A percentile compares a stretch with the other conserved stretches of the same genome.
phyloP scores from a whole-genome alignment of 1,139 yeast species.

The Geotrichum aggregatum region DNA sequence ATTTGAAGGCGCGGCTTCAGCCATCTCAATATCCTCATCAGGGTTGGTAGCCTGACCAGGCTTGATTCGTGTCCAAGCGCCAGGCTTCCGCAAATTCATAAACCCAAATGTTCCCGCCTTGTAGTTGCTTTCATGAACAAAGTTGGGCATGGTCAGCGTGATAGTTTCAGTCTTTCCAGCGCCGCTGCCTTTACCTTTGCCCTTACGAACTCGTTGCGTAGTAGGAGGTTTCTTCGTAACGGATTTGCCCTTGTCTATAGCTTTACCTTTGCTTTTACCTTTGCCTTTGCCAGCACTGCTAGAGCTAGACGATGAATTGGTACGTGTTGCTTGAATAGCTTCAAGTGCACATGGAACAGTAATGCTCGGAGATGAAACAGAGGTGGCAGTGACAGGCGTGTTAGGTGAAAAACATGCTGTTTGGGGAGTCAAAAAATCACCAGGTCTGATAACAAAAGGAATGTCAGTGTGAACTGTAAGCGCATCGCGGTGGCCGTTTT shows the following conservation, averaged over 20 bases:
- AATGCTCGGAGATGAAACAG: neutral
- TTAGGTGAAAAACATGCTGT: no score
- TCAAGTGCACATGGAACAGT: neutral
- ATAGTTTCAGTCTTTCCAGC: conserved; percentile 5
- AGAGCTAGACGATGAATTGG: neutral
- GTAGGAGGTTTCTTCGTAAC: neutral
- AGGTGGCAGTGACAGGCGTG: neutral
- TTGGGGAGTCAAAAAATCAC: no score
- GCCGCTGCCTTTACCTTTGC: conserved; percentile 3
- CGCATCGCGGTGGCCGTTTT: no score
- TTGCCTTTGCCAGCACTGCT: neutral
- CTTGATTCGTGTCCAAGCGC: conserved; percentile 9
- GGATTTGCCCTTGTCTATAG: neutral
- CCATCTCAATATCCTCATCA: neutral
- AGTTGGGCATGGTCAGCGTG: neutral
- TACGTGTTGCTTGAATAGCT: neutral
- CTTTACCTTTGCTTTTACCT: neutral
- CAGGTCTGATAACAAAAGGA: no score
- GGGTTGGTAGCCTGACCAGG: neutral
- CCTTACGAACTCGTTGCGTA: neutral
- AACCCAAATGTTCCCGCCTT: conserved; percentile 10
- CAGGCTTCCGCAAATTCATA: conserved; percentile 6
- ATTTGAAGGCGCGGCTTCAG: neutral
- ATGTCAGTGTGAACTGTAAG: no score
- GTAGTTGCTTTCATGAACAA: neutral